Evolutionary conservation across 1,284 basidiomycete species (phyloP).

Genomic region (Pyrrhoderma lamaoense): DNA sequence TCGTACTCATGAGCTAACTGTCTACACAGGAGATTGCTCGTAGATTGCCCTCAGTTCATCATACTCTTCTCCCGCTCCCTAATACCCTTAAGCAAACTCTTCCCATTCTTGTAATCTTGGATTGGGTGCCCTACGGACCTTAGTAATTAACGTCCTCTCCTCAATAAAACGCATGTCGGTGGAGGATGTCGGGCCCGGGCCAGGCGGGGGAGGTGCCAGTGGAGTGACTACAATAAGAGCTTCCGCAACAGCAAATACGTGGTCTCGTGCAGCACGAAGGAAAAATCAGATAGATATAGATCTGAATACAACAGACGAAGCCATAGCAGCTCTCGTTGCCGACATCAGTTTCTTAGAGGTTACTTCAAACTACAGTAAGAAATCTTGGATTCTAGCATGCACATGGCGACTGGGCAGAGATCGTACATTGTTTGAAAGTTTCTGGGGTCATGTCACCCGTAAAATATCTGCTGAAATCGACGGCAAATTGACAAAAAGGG

Average conservation of each 20-base stretch:
- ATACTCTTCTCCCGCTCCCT: constrained; percentile 45
- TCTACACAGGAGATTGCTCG: constrained; percentile 41
- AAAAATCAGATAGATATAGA: constrained; percentile 30
- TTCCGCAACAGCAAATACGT: constrained; percentile 50
- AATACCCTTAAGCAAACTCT: constrained; percentile 44
- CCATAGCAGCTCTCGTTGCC: background rate
- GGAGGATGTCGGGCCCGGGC: background rate
- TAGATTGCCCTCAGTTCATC: constrained; percentile 37
- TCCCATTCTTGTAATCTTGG: constrained; percentile 20
- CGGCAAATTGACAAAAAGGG: no score
- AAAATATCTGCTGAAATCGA: constrained; percentile 28
- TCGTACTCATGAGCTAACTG: constrained; percentile 13
- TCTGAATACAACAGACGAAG: background rate
- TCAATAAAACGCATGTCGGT: constrained; percentile 30
- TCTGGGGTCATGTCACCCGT: constrained; percentile 51
- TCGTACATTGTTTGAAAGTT: constrained; percentile 56
- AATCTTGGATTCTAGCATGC: constrained; percentile 41
- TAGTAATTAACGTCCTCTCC: constrained; percentile 27
- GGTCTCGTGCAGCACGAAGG: constrained; percentile 64
- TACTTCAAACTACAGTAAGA: constrained; percentile 24
- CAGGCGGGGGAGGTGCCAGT: constrained; percentile 21
- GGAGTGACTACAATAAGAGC: background rate
- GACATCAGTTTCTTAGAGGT: constrained; percentile 6
- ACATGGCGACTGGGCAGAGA: constrained; percentile 44
- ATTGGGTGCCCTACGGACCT: constrained; percentile 15